Percentiles rank a stretch among this genome's conserved stretches.
Conservation (phyloP, 2,329 filamentous ascomycete genomes). For the Alternaria sp. region DNA sequence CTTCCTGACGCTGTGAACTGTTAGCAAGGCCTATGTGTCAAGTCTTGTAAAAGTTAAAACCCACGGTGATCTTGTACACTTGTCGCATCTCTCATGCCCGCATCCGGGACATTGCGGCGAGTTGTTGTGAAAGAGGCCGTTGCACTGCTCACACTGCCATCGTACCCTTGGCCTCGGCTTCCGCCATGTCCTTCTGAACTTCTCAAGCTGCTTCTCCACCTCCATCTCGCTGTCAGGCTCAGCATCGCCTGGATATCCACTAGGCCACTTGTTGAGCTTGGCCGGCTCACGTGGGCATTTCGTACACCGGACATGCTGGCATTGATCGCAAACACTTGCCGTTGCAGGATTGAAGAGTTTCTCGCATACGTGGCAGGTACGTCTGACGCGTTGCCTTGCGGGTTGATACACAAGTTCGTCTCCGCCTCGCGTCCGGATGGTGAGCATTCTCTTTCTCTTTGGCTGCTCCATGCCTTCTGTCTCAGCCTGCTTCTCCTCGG, state of each 20-base stretch:
- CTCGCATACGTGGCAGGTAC: constrained; percentile 78
- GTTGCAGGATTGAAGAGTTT: constrained; percentile 63
- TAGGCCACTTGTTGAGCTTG: constrained; percentile 73
- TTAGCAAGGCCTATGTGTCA: constrained; percentile 19
- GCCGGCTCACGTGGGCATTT: constrained; percentile 82
- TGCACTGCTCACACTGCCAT: constrained; percentile 69
- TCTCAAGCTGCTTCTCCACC: constrained; percentile 38
- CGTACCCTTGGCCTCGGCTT: constrained; percentile 57
- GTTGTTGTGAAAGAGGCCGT: constrained; percentile 64
- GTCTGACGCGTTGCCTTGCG: constrained; percentile 75
- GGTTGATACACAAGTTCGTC: constrained; percentile 76
- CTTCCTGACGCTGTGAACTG: constrained; percentile 60
- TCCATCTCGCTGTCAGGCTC: constrained; percentile 48
- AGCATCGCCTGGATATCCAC: constrained; percentile 73
- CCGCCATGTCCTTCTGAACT: constrained; percentile 52
- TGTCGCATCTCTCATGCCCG: constrained; percentile 66
- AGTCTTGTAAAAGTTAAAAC: constrained; percentile 25
- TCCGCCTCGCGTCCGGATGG: constrained; percentile 70
- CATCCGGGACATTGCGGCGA: constrained; percentile 68
- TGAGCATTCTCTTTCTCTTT: constrained; percentile 61
- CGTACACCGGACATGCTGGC: constrained; percentile 77
- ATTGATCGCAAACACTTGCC: constrained; percentile 71
- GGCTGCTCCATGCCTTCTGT: constrained; percentile 57
- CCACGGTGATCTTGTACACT: constrained; percentile 65
- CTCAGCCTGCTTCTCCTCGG: constrained; percentile 46